phyloP scores from a whole-genome alignment of 163 green algal genomes.

The Prototheca stagnorum region DNA sequence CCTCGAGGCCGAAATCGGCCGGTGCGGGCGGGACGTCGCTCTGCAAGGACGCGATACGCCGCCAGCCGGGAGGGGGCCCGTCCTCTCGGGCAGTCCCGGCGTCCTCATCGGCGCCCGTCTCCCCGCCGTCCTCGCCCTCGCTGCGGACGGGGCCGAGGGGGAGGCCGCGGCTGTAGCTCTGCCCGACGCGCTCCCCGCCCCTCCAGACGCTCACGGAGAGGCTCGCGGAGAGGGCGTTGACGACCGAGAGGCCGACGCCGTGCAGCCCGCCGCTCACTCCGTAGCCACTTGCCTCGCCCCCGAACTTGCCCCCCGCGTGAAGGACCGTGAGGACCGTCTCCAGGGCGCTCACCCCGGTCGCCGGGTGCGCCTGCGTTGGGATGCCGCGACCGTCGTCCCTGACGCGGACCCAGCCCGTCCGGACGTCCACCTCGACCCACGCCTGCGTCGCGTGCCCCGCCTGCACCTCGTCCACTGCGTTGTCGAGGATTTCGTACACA shows the following conservation, averaged over 20 bases:
- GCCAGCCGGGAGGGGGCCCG: too few species aligned
- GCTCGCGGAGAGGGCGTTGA: conserved; percentile 80
- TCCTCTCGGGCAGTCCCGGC: too few species aligned
- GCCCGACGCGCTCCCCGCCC: conserved; percentile 20
- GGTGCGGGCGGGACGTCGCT: not conserved
- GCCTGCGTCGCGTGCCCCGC: conserved; percentile 36
- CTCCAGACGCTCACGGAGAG: conserved; percentile 61
- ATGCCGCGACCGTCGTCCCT: conserved; percentile 90
- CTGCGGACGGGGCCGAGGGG: conserved; percentile 12
- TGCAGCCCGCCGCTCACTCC: conserved; percentile 84
- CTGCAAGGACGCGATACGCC: not conserved
- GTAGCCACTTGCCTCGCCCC: conserved; percentile 67
- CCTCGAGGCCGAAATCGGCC: not conserved
- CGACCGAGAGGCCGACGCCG: conserved; percentile 88
- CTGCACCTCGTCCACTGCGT: conserved; percentile 85
- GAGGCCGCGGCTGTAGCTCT: conserved; percentile 30
- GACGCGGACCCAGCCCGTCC: conserved; percentile 56
- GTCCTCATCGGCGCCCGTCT: too few species aligned
- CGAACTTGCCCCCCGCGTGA: conserved; percentile 98
- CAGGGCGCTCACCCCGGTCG: conserved; percentile 68
- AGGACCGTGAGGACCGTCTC: conserved; percentile 94
- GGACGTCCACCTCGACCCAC: conserved; percentile 54
- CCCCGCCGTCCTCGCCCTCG: too few species aligned
- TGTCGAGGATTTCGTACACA: conserved; percentile 78
- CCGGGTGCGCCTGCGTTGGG: conserved; percentile 75